Evolutionary conservation across 73 alveolate species (phyloP).

Genomic region (Loxodes magnus): DNA sequence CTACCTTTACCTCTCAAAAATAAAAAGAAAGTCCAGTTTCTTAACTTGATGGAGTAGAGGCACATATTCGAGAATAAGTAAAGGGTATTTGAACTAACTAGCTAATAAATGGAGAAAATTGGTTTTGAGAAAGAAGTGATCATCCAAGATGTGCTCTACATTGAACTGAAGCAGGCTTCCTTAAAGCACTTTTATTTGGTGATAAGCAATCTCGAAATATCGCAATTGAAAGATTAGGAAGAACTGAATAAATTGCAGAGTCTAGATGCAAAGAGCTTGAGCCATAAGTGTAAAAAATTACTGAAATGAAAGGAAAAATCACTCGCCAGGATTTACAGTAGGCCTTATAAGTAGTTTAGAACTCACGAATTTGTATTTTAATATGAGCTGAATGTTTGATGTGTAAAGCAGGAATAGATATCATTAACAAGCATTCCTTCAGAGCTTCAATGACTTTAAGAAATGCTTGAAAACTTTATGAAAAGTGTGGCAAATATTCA

Average conservation of each 20-base stretch:
- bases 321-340: not conserved
- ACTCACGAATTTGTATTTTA: not conserved
- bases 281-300: not conserved
- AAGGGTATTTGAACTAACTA: constrained; percentile 7
- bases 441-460: constrained; percentile 9
- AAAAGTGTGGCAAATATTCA: not conserved
- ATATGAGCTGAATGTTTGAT: constrained; percentile 6
- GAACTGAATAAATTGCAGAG: constrained; percentile 10
- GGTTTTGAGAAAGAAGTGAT: constrained; percentile 4
- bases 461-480: constrained; percentile 12
- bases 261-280: not conserved
- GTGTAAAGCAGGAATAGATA: constrained; percentile 11
- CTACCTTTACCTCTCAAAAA: no score
- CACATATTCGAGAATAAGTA: not conserved
- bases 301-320: constrained; percentile 1
- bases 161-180: constrained; percentile 12
- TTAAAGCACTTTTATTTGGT: constrained; percentile 6
- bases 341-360: constrained; percentile 2
- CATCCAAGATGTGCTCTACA: constrained; percentile 13
- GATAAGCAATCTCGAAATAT: constrained; percentile 4
- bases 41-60: not conserved
- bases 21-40: no score
- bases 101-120: constrained; percentile 1
- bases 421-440: not conserved
- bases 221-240: constrained; percentile 6